These are phyloP conservation scores for Pseudevernia furfuracea DNA, from an alignment of 495 filamentous ascomycete genomes.

Conservation along the genomic window DNA sequence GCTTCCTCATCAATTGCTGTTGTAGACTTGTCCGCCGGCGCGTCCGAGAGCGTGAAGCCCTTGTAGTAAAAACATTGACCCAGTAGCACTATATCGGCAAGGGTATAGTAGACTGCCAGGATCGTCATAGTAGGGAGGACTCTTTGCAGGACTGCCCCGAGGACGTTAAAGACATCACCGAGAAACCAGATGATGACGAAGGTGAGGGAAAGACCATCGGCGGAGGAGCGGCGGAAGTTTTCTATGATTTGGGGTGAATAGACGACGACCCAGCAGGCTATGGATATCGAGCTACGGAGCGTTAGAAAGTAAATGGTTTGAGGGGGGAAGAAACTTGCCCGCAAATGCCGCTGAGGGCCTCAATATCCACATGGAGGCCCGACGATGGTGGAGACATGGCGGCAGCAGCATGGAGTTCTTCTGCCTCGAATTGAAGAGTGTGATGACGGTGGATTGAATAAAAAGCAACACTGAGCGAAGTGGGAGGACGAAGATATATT, in stretches of 20 bases:
- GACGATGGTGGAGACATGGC: conserved; percentile 2
- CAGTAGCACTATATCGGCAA: conserved; percentile 84
- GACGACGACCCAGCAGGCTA: conserved; percentile 96
- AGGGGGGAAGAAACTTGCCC: conserved; percentile 47
- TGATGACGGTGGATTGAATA: neutral
- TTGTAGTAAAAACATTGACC: conserved; percentile 90
- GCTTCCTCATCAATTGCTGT: conserved; percentile 18
- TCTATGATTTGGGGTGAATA: conserved; percentile 96
- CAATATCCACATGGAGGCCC: conserved; percentile 64
- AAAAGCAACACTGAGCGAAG: neutral
- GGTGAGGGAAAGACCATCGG: conserved; percentile 79
- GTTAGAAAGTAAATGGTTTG: conserved; percentile 9
- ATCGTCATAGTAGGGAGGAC: conserved; percentile 96
- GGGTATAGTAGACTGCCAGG: conserved; percentile 87
- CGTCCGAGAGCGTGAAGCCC: conserved; percentile 64
- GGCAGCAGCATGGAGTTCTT: neutral
- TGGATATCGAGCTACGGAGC: conserved; percentile 68
- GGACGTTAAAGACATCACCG: conserved; percentile 94
- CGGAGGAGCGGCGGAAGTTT: conserved; percentile 80
- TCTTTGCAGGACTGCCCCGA: conserved; percentile 85
- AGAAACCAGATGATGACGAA: conserved; percentile 88
- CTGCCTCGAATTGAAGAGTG: neutral
- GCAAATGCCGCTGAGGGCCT: conserved; percentile 82
- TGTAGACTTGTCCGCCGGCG: conserved; percentile 19
- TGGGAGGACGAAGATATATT: neutral